A percentile compares a stretch with the other conserved stretches of the same genome.
Evolutionary conservation across 2,329 filamentous ascomycete species (phyloP).

Genomic region (Rutstroemia sp.): DNA sequence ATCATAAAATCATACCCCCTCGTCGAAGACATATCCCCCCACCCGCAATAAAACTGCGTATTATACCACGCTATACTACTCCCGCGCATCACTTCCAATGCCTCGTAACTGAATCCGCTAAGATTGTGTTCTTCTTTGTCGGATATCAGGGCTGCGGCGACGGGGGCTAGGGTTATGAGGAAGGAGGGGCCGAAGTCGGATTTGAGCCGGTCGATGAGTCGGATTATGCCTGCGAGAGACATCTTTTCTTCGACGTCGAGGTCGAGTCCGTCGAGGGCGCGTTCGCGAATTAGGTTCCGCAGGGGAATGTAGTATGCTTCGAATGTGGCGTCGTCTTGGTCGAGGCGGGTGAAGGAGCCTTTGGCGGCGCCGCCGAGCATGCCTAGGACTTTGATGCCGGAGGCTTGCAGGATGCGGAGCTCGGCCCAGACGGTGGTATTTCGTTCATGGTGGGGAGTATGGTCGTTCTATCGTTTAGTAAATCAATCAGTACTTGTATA

Average conservation of each 20-base stretch:
- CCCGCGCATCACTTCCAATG: conserved; percentile 62
- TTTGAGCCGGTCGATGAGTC: conserved; percentile 60
- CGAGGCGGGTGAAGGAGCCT: conserved; percentile 59
- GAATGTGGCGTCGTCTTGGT: conserved; percentile 53
- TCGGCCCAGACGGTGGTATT: conserved; percentile 75
- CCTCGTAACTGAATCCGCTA: conserved; percentile 74
- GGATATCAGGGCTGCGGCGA: conserved; percentile 63
- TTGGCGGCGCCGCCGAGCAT: conserved; percentile 83
- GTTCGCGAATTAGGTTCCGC: conserved; percentile 52
- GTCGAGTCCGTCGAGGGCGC: conserved; percentile 62
- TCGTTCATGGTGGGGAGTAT: conserved; percentile 57
- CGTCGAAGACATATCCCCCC: conserved; percentile 35
- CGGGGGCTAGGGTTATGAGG: conserved; percentile 74
- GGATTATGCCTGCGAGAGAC: conserved; percentile 57
- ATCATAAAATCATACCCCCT: conserved; percentile 45
- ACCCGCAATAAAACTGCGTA: conserved; percentile 88
- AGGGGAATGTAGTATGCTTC: conserved; percentile 68
- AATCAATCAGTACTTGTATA: background rate
- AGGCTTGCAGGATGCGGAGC: conserved; percentile 60
- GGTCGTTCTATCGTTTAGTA: conserved; percentile 58
- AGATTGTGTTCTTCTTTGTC: conserved; percentile 54
- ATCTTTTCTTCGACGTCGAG: conserved; percentile 75
- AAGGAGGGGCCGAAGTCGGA: conserved; percentile 63
- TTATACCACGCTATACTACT: conserved; percentile 77
- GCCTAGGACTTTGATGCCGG: conserved; percentile 71